Percentiles rank a stretch among this genome's conserved stretches.
These are phyloP conservation scores for Rutidosis leptorrhynchoides DNA, from an alignment of 129 eudicot species.

Conservation along the genomic window DNA sequence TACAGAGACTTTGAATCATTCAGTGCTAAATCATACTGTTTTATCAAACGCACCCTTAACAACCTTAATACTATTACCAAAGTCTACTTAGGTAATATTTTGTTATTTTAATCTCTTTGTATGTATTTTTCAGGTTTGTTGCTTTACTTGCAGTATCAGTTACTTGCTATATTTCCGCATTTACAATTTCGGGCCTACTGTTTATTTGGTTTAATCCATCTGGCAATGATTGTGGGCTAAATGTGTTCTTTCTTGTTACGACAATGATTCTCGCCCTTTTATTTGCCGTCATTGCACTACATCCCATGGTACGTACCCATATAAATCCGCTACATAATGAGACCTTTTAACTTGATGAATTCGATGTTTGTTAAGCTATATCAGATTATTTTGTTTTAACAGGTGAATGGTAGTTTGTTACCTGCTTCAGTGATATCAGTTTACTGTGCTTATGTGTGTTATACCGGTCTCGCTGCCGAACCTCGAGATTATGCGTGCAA, in stretches of 20 bases:
- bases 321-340: neutral
- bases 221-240: constrained; percentile 93
- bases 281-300: constrained; percentile 76
- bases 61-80: neutral
- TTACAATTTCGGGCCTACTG: constrained; percentile 57
- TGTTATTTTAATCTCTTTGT: constrained; percentile 5
- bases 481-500: constrained; percentile 96
- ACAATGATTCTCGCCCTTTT: constrained; percentile 79
- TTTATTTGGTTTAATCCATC: constrained; percentile 99
- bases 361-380: neutral
- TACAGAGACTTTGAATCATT: no score
- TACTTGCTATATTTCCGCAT: constrained; percentile 77
- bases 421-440: constrained; percentile 89
- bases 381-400: constrained; percentile 23
- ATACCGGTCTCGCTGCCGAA: constrained; percentile 84
- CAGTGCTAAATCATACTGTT: no score
- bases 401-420: constrained; percentile 96
- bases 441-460: constrained; percentile 94
- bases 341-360: constrained; percentile 5
- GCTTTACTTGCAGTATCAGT: constrained; percentile 88
- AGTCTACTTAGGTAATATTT: neutral
- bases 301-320: constrained; percentile 55
- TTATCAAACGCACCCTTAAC: no score
- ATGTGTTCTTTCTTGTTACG: constrained; percentile 89
- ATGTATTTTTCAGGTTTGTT: constrained; percentile 58